Conservation (phyloP, 23 red algal genomes). For the Gracilaria gracilis region DNA sequence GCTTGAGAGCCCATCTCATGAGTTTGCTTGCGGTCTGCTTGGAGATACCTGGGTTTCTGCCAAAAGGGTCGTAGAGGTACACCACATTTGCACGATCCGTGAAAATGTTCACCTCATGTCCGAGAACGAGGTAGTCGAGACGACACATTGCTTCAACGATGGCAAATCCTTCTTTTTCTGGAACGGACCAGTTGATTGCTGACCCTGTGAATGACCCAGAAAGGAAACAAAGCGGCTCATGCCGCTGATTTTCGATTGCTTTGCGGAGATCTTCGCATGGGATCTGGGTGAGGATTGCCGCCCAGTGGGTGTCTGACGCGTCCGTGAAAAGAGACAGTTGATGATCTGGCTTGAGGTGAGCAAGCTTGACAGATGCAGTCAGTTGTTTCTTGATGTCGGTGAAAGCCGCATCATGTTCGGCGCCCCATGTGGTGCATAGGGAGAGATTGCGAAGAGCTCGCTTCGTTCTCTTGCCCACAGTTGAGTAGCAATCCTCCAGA, state of each 20-base stretch:
- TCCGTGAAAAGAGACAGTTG: constrained; percentile 40
- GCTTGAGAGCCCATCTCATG: constrained; percentile 26
- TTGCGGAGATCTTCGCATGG: not conserved
- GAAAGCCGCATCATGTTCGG: constrained; percentile 47
- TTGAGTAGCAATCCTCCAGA: not conserved
- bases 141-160: no score
- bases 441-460: constrained; percentile 38
- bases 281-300: constrained; percentile 37
- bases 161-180: no score
- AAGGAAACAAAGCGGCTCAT: not conserved
- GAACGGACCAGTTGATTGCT: no score
- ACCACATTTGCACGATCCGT: no score
- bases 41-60: constrained; percentile 22
- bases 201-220: no score
- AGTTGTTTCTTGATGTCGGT: constrained; percentile 52
- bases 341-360: constrained; percentile 25
- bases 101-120: no score
- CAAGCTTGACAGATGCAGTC: constrained; percentile 36
- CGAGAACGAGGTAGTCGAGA: no score
- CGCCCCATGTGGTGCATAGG: constrained; percentile 18
- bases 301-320: constrained; percentile 42
- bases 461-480: constrained; percentile 7
- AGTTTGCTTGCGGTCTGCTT: constrained; percentile 27
- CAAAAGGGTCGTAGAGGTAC: not conserved
- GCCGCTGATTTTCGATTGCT: constrained; percentile 18